Evolutionary conservation across 2,329 filamentous ascomycete genomes (phyloP).

Genomic region (Lachnellula arida): DNA sequence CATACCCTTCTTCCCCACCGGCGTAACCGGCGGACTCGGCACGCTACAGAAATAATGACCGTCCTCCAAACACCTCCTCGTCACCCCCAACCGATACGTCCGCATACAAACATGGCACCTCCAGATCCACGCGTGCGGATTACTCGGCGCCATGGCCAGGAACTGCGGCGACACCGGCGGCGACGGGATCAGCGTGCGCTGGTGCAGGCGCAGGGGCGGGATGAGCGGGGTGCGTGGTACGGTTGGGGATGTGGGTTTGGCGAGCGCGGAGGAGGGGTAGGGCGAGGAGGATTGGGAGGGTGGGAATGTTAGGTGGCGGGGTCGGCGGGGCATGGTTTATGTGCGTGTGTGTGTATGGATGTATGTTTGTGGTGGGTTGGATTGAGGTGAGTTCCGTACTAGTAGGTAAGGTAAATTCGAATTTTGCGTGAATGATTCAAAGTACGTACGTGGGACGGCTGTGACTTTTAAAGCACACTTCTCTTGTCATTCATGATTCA

Average conservation of each 20-base stretch:
- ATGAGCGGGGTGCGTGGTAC: constrained; percentile 1
- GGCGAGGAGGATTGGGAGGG: too few species aligned
- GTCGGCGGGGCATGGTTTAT: neutral
- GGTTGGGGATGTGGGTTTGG: neutral
- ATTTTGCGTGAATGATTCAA: too few species aligned
- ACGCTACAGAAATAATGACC: constrained; percentile 25
- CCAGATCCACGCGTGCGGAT: constrained; percentile 33
- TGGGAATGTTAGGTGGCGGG: neutral
- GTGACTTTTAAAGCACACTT: too few species aligned
- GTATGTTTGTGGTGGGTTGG: too few species aligned
- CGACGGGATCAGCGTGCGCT: constrained; percentile 22
- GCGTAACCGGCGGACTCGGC: neutral
- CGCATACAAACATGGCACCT: constrained; percentile 33
- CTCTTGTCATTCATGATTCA: too few species aligned
- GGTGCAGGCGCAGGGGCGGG: constrained; percentile 16
- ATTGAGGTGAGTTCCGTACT: too few species aligned
- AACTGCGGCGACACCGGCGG: constrained; percentile 23
- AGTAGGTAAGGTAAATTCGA: too few species aligned
- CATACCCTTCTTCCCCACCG: too few species aligned
- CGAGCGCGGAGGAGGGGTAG: neutral
- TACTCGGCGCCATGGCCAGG: constrained; percentile 22
- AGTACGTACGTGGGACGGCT: too few species aligned
- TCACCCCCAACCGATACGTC: constrained; percentile 32
- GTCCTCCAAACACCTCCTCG: constrained; percentile 33
- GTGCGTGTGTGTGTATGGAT: too few species aligned